phyloP scores from a whole-genome alignment of 2,329 filamentous ascomycete genomes.

The Myotisia sp. region DNA sequence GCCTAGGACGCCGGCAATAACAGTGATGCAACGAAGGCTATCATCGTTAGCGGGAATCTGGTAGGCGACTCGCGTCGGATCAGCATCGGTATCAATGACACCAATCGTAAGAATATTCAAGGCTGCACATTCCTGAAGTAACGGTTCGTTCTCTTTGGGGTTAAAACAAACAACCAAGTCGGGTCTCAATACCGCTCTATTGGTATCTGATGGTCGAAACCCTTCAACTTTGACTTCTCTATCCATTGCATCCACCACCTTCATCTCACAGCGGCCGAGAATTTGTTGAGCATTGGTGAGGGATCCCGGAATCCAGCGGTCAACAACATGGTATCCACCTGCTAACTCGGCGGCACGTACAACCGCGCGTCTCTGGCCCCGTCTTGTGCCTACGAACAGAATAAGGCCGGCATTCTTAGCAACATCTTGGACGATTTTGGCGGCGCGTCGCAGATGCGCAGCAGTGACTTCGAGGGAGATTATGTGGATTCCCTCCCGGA shows the following conservation, averaged over 20 bases:
- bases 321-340: slow-evolving; percentile 73
- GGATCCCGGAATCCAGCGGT: slow-evolving; percentile 78
- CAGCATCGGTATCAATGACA: slow-evolving; percentile 81
- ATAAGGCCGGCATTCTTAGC: slow-evolving; percentile 69
- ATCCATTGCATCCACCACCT: slow-evolving; percentile 67
- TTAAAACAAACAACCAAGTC: slow-evolving; percentile 90
- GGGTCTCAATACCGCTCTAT: slow-evolving; percentile 57
- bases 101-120: slow-evolving; percentile 88
- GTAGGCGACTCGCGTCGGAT: slow-evolving; percentile 90
- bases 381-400: slow-evolving; percentile 77
- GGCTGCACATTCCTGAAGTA: slow-evolving; percentile 80
- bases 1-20: slow-evolving; percentile 75
- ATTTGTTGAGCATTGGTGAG: slow-evolving; percentile 92
- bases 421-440: slow-evolving; percentile 82
- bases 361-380: slow-evolving; percentile 66
- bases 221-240: slow-evolving; percentile 43
- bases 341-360: slow-evolving; percentile 67
- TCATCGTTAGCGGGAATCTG: slow-evolving; percentile 95
- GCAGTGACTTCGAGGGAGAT: slow-evolving; percentile 83
- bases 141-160: slow-evolving; percentile 76
- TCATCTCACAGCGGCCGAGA: slow-evolving; percentile 52
- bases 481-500: slow-evolving; percentile 78
- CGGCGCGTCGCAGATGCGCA: slow-evolving; percentile 77
- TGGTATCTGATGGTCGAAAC: slow-evolving; percentile 11
- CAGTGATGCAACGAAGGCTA: slow-evolving; percentile 66